A percentile compares a stretch with the other conserved stretches of the same genome.
Evolutionary conservation across 2,329 filamentous ascomycete genomes (phyloP).

Genomic region (Rutstroemia sp.): DNA sequence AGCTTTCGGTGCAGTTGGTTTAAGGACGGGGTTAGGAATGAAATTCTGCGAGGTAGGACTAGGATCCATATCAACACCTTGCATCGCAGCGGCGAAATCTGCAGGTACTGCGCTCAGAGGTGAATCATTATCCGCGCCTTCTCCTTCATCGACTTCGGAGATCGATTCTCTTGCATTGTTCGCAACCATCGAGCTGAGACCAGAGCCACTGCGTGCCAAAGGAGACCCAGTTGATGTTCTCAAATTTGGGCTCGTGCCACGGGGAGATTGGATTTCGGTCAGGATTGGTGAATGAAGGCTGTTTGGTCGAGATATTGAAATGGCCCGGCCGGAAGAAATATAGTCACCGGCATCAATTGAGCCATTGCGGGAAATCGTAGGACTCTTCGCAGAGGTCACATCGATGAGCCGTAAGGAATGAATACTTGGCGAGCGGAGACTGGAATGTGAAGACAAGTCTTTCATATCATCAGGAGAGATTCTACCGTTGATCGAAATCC

Average conservation of each 20-base stretch:
- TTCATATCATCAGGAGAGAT: conserved; percentile 21
- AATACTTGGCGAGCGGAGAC: conserved; percentile 25
- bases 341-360: conserved; percentile 19
- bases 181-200: conserved; percentile 14
- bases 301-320: conserved; percentile 16
- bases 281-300: conserved; percentile 19
- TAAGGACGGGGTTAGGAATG: neutral
- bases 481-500: conserved; percentile 26
- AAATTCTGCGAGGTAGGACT: conserved; percentile 12
- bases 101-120: conserved; percentile 18
- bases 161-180: conserved; percentile 23
- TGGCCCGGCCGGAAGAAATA: conserved; percentile 11
- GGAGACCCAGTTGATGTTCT: conserved; percentile 21
- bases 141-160: conserved; percentile 25
- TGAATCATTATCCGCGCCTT: conserved; percentile 10
- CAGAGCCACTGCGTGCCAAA: conserved; percentile 18
- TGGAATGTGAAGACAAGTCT: conserved; percentile 19
- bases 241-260: conserved; percentile 20
- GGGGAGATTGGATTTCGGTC: conserved; percentile 16
- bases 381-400: conserved; percentile 22
- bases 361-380: conserved; percentile 16
- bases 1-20: conserved; percentile 6
- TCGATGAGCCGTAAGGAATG: conserved; percentile 30
- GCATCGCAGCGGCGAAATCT: conserved; percentile 22
- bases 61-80: conserved; percentile 20